phyloP scores from a whole-genome alignment of 2,329 filamentous ascomycete genomes.

The Colletotrichum australisinense region DNA sequence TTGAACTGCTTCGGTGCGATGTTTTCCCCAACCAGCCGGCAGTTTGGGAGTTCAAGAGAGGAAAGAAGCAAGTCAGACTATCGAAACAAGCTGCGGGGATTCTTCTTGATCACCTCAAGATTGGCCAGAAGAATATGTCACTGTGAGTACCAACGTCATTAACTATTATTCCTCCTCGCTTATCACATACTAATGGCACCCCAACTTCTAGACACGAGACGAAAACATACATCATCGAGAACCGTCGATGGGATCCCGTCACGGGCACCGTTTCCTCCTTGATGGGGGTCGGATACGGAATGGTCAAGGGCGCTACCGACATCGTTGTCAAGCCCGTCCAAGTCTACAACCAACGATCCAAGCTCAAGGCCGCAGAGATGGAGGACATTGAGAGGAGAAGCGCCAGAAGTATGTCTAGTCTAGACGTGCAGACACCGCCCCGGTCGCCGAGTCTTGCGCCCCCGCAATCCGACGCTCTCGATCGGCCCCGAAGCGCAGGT shows the following conservation, averaged over 20 bases:
- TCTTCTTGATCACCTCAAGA: constrained; percentile 61
- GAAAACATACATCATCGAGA: constrained; percentile 45
- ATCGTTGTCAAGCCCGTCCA: constrained; percentile 37
- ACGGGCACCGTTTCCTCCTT: constrained; percentile 40
- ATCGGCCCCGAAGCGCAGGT: constrained; percentile 4
- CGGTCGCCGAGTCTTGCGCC: constrained; percentile 1
- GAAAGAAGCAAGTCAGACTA: constrained; percentile 54
- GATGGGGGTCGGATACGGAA: constrained; percentile 23
- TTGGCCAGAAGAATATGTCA: constrained; percentile 41
- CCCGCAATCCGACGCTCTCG: not conserved
- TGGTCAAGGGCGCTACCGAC: constrained; percentile 33
- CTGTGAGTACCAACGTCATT: not conserved
- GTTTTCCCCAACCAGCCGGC: constrained; percentile 58
- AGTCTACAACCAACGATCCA: constrained; percentile 22
- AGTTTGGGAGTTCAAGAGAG: constrained; percentile 59
- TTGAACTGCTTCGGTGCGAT: constrained; percentile 48
- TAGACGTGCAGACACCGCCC: not conserved
- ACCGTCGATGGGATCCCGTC: constrained; percentile 47
- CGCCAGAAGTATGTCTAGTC: not conserved
- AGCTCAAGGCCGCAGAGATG: constrained; percentile 1
- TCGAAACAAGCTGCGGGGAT: constrained; percentile 65
- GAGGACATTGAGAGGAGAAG: constrained; percentile 5
- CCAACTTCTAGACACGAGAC: constrained; percentile 52
- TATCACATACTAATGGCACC: not conserved
- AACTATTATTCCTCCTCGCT: fast-evolving